Percentiles rank a stretch among this genome's conserved stretches.
Conservation (phyloP, 108 stramenopile genomes). For the Licmophora abbreviata region DNA sequence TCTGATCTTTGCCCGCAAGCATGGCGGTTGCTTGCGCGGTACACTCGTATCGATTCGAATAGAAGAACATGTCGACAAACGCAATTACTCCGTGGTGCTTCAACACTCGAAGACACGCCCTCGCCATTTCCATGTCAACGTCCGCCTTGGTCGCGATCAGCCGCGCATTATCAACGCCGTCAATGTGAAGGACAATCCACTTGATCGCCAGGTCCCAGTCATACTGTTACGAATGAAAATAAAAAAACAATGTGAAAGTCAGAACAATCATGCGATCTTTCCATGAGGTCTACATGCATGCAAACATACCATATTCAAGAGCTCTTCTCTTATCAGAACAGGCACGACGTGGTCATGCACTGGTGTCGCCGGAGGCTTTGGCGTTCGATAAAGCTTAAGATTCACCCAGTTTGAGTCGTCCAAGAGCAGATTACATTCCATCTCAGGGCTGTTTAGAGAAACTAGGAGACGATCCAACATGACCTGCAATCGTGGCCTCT, state of each 20-base stretch:
- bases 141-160: constrained; percentile 69
- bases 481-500: constrained; percentile 41
- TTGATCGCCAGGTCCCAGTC: constrained; percentile 88
- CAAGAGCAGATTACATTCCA: constrained; percentile 64
- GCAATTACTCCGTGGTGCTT: constrained; percentile 77
- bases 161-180: constrained; percentile 71
- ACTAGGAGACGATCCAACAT: constrained; percentile 51
- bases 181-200: constrained; percentile 86
- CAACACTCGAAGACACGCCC: constrained; percentile 70
- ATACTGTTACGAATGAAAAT: constrained; percentile 24
- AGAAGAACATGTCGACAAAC: constrained; percentile 81
- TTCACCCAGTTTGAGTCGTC: constrained; percentile 61
- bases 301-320: constrained; percentile 27
- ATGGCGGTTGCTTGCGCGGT: constrained; percentile 44
- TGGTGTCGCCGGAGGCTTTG: constrained; percentile 48
- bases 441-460: constrained; percentile 54
- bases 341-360: constrained; percentile 76
- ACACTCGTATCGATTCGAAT: constrained; percentile 82
- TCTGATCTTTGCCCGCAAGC: constrained; percentile 32
- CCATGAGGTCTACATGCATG: not conserved
- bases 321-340: constrained; percentile 59
- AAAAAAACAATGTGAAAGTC: constrained; percentile 1
- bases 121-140: constrained; percentile 87
- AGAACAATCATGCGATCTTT: not conserved
- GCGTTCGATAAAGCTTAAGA: constrained; percentile 67